Conservation (phyloP, 2,329 filamentous ascomycete species). For the Ascochyta pisi region DNA sequence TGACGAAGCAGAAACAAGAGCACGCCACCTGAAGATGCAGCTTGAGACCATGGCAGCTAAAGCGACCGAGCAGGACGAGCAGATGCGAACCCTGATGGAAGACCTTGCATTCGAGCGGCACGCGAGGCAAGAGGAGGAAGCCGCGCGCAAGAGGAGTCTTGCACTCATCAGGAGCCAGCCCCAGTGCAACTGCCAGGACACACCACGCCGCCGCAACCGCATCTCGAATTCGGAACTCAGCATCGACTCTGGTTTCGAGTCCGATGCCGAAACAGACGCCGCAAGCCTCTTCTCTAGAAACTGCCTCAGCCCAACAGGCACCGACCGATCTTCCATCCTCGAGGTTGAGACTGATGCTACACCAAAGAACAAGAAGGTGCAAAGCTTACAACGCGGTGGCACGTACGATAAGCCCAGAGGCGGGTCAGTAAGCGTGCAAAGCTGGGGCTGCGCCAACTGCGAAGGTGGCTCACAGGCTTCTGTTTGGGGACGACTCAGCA, state of each 20-base stretch:
- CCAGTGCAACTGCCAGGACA: conserved; percentile 25
- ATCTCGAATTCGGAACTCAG: conserved; percentile 45
- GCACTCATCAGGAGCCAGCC: conserved; percentile 37
- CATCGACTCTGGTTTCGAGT: conserved; percentile 67
- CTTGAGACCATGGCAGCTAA: conserved; percentile 65
- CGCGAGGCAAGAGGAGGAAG: conserved; percentile 45
- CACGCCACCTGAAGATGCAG: conserved; percentile 65
- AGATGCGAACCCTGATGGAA: conserved; percentile 52
- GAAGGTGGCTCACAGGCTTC: conserved; percentile 48
- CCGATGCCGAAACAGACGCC: conserved; percentile 61
- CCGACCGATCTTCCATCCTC: conserved; percentile 44
- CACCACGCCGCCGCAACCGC: conserved; percentile 40
- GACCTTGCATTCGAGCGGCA: conserved; percentile 45
- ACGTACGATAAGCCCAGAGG: conserved; percentile 53
- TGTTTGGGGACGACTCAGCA: conserved; percentile 61
- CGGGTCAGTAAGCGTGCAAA: conserved; percentile 41
- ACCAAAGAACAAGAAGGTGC: conserved; percentile 43
- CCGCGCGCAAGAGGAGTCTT: conserved; percentile 41
- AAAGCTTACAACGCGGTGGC: conserved; percentile 31
- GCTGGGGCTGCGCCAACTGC: conserved; percentile 45
- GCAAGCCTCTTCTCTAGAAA: conserved; percentile 50
- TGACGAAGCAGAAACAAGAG: conserved; percentile 65
- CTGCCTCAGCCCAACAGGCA: conserved; percentile 47
- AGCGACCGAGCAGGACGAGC: conserved; percentile 62
- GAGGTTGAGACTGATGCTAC: conserved; percentile 44